A percentile compares a stretch with the other conserved stretches of the same genome.
Conservation (phyloP, 106 monocot species). For the Apostasia shenzhenica region DNA sequence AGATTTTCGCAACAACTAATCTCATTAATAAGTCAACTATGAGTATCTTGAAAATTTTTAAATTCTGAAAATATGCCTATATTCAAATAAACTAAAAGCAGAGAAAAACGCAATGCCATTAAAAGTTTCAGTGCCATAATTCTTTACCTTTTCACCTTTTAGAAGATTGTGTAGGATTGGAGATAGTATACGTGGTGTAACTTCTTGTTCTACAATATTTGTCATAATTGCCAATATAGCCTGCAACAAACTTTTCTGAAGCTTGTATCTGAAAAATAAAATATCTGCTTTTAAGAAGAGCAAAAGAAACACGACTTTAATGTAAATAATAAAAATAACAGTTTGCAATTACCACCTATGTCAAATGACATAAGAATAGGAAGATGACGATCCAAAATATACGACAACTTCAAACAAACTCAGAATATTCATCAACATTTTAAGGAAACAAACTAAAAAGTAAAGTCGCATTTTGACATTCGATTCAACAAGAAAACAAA, state of each 20-base stretch:
- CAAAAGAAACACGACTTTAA: background rate
- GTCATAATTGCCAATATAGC: constrained; percentile 71
- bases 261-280: constrained; percentile 42
- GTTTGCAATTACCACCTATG: background rate
- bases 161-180: constrained; percentile 65
- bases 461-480: too few relatives aligned
- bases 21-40: too few relatives aligned
- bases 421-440: too few relatives aligned
- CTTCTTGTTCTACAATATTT: constrained; percentile 56
- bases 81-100: too few relatives aligned
- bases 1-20: too few relatives aligned
- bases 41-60: too few relatives aligned
- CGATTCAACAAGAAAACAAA: too few relatives aligned
- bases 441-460: too few relatives aligned
- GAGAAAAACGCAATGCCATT: too few relatives aligned
- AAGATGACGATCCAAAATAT: background rate
- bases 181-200: constrained; percentile 52
- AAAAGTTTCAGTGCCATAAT: background rate
- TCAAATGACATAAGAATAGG: background rate
- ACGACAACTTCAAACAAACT: too few relatives aligned
- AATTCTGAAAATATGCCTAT: too few relatives aligned
- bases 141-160: constrained; percentile 56
- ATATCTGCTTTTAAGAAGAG: background rate
- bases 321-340: background rate
- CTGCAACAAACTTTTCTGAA: constrained; percentile 51